A percentile compares a stretch with the other conserved stretches of the same genome.
Evolutionary conservation across 2,329 filamentous ascomycete species (phyloP).

Genomic region (Epichloe brachyelytri): DNA sequence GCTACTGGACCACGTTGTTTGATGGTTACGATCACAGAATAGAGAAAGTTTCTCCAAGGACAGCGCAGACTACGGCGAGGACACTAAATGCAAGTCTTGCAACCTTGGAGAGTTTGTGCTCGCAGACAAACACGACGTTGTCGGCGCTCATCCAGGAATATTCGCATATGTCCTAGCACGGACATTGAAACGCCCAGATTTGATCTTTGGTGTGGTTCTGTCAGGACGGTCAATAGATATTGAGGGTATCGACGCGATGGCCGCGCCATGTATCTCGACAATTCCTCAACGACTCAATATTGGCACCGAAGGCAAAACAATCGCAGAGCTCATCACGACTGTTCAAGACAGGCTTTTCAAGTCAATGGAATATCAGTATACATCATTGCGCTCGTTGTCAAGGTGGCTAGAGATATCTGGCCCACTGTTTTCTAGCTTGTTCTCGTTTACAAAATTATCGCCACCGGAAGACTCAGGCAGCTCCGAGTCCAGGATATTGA

Average conservation of each 20-base stretch:
- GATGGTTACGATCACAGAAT: background rate
- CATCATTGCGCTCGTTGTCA: background rate
- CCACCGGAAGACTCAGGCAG: background rate
- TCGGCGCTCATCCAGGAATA: constrained; percentile 18
- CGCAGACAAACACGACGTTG: constrained; percentile 11
- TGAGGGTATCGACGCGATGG: constrained; percentile 17
- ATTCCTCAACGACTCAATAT: constrained; percentile 21
- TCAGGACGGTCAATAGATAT: constrained; percentile 9
- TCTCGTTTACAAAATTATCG: background rate
- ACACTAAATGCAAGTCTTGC: background rate
- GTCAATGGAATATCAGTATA: background rate
- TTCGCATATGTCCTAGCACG: constrained; percentile 22
- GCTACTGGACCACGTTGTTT: background rate
- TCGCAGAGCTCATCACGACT: background rate
- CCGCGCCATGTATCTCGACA: constrained; percentile 23
- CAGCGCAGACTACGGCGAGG: background rate
- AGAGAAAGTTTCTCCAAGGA: background rate
- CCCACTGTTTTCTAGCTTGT: background rate
- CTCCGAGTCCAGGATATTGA: background rate
- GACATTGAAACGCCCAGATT: constrained; percentile 3
- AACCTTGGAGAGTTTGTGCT: background rate
- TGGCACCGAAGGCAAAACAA: background rate
- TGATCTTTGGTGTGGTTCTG: constrained; percentile 5
- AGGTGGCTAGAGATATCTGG: background rate
- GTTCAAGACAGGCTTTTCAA: background rate